Conservation (phyloP, 2,329 filamentous ascomycete genomes). For the Xylariaceae sp. region DNA sequence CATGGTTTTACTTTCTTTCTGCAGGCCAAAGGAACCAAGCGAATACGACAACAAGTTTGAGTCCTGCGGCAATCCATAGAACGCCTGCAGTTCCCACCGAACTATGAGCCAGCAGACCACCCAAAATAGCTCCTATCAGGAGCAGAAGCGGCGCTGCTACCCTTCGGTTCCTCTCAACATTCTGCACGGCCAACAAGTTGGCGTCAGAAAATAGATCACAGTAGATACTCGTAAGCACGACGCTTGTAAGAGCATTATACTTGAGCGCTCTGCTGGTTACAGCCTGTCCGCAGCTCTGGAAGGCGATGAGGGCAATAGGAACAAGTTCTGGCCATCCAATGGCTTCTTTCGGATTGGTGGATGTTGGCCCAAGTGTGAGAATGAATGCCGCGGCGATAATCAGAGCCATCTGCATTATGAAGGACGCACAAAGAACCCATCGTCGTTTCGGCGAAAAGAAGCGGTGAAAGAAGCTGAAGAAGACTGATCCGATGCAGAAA, state of each 20-base stretch:
- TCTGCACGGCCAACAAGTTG: conserved; percentile 51
- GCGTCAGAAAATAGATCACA: conserved; percentile 77
- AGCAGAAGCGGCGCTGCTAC: conserved; percentile 56
- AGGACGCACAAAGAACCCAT: conserved; percentile 69
- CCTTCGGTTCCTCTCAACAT: conserved; percentile 58
- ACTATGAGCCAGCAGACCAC: conserved; percentile 57
- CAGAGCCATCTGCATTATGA: conserved; percentile 57
- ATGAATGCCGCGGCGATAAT: conserved; percentile 60
- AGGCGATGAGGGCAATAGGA: conserved; percentile 72
- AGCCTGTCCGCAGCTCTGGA: conserved; percentile 80
- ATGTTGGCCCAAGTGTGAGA: conserved; percentile 53
- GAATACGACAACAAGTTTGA: conserved; percentile 63
- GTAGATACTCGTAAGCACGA: conserved; percentile 82
- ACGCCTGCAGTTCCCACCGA: conserved; percentile 56
- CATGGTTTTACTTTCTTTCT: conserved; percentile 38
- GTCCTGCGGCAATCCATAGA: conserved; percentile 62
- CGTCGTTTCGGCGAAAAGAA: conserved; percentile 64
- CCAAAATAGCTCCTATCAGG: conserved; percentile 55
- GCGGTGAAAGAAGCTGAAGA: conserved; percentile 73
- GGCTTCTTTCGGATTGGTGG: conserved; percentile 47
- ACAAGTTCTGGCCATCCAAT: conserved; percentile 66
- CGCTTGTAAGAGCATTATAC: conserved; percentile 74
- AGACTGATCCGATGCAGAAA: conserved; percentile 75
- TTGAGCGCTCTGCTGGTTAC: conserved; percentile 74
- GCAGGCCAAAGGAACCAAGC: conserved; percentile 67